Conservation (phyloP, 495 filamentous ascomycete species). For the Xylaria nigripes region DNA sequence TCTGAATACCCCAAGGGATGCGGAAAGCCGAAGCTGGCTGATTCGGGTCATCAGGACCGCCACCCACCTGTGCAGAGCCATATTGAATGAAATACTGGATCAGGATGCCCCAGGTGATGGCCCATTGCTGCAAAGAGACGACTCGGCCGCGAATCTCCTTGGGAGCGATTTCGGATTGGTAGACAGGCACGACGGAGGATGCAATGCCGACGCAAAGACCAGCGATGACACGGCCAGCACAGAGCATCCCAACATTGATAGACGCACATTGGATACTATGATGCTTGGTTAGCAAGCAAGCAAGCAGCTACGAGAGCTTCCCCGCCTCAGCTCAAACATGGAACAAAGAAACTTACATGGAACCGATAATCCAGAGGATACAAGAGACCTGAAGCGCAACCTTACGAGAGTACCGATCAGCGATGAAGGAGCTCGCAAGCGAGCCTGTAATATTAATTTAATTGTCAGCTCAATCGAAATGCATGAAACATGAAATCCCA, state of each 20-base stretch:
- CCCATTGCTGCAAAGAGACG: conserved; percentile 67
- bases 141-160: conserved; percentile 72
- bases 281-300: background rate
- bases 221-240: conserved; percentile 60
- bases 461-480: background rate
- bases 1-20: conserved; percentile 69
- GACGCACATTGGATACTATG: conserved; percentile 50
- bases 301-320: background rate
- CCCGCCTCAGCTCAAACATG: background rate
- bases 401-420: conserved; percentile 60
- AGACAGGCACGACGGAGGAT: conserved; percentile 68
- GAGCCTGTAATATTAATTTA: conserved; percentile 38
- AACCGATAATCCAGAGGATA: conserved; percentile 62
- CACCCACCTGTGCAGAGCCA: conserved; percentile 52
- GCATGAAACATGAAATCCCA: too few relatives aligned
- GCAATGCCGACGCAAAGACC: conserved; percentile 70
- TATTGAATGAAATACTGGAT: conserved; percentile 69
- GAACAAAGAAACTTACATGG: conserved; percentile 37
- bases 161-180: conserved; percentile 70
- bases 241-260: conserved; percentile 54
- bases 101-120: conserved; percentile 65
- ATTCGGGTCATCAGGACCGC: conserved; percentile 49
- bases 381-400: conserved; percentile 61
- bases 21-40: conserved; percentile 55
- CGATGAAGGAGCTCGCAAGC: conserved; percentile 55